Evolutionary conservation across 2,329 filamentous ascomycete genomes (phyloP), one percentile per base, ranked within the genome.

Genomic region (Xylariales sp.): DNA sequence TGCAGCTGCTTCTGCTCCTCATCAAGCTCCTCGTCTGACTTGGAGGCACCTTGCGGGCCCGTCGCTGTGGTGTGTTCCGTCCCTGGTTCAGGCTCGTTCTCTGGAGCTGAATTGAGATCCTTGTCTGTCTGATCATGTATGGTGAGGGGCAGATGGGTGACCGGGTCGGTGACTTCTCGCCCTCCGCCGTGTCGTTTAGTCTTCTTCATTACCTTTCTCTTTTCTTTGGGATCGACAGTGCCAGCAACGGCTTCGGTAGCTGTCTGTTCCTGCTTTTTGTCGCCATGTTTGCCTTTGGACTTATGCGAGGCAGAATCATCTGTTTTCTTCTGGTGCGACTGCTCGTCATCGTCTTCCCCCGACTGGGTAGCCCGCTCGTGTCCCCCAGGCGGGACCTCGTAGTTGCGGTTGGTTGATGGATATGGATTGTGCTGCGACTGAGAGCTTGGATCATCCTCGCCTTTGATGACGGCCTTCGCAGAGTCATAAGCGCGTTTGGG

Each of bases 91-190:
- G 61, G 46, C 10, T 57, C 47, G 31, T 66, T 66, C 31, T 63
- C 59, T 3, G 61, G 64, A 38, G 40, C 61, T n/a, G 45, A 60
- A 12, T 65, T 54, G 10, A 87, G 64, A 39, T 84, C 79, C 28
- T 78, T 73, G 20, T 73, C 69, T 1, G 82, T 86, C 51, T 81
- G 81, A 54, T 87, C 84, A 54, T 84, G 80, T 25, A 86, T 82
- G 25, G 64, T 68, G 35, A 86, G 72, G 2, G 82, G 82, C 3
- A 87, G 67, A 60, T 87, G 84, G 2, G 84, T 88, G 28, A 87
- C 73, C 0, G 83, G 83, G 53, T 88, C 84, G 1, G 82, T 87
- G 34, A 87, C 83, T 55, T 84, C 71, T 45, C 73, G 65, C n/a
- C 71, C 69, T n/a, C 65, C 69, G 31, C 65, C 64, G 37, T 70